Evolutionary conservation across 768 basidiomycete genomes (phyloP).

Genomic region (Phylloporus arenicola): DNA sequence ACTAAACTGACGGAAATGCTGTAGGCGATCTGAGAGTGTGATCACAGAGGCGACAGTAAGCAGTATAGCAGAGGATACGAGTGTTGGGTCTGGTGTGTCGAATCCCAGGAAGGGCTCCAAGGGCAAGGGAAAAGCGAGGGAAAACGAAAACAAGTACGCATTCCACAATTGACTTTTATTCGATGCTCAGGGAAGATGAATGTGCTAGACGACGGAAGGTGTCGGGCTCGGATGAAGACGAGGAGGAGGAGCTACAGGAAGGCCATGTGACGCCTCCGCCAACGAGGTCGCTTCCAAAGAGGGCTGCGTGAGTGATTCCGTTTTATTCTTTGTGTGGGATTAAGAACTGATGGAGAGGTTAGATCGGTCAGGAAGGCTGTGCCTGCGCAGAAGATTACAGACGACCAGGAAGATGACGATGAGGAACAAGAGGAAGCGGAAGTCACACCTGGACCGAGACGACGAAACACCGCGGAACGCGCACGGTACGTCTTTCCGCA

Average conservation of each 20-base stretch:
- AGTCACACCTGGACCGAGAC: constrained; percentile 33
- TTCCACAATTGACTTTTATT: background rate
- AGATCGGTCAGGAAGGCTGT: constrained; percentile 39
- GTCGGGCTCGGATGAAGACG: constrained; percentile 47
- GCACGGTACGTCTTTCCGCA: constrained; percentile 8
- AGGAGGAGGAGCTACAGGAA: constrained; percentile 29
- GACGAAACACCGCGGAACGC: background rate
- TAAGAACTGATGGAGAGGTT: background rate
- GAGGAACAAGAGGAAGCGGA: constrained; percentile 15
- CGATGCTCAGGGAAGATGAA: background rate
- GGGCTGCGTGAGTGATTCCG: constrained; percentile 46
- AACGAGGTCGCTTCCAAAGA: constrained; percentile 50
- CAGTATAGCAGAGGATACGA: constrained; percentile 34
- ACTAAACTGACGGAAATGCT: background rate
- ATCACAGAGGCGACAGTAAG: constrained; percentile 39
- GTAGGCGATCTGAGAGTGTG: constrained; percentile 58
- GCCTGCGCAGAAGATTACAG: constrained; percentile 21
- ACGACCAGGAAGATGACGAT: constrained; percentile 34
- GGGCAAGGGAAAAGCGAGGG: constrained; percentile 31
- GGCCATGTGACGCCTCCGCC: constrained; percentile 32
- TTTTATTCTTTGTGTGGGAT: background rate
- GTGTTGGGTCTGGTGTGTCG: constrained; percentile 31
- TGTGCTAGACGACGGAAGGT: constrained; percentile 46
- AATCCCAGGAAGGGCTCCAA: constrained; percentile 20
- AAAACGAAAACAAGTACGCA: constrained; percentile 40